These are phyloP conservation scores for Quillaja saponaria DNA, from an alignment of 306 rosid genomes.

Conservation along the genomic window DNA sequence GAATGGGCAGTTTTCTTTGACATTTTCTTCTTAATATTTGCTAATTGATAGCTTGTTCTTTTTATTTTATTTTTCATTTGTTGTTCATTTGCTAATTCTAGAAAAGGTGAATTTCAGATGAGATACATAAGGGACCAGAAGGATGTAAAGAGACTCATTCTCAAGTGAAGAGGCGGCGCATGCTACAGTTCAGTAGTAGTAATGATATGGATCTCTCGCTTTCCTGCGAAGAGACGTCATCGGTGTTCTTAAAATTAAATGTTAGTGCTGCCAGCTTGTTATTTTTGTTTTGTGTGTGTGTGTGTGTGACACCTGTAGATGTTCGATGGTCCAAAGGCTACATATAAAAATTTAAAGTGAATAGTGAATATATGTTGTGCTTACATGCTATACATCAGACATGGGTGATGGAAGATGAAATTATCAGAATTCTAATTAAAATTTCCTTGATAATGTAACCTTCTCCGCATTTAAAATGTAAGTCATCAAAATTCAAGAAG, in stretches of 20 bases:
- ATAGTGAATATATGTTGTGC: background rate
- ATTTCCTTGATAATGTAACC: constrained; percentile 9
- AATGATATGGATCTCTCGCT: constrained; percentile 41
- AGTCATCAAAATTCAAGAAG: constrained; percentile 1
- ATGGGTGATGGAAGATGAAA: constrained; percentile 7
- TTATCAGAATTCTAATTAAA: constrained; percentile 14
- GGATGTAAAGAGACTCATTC: constrained; percentile 56
- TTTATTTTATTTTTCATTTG: constrained; percentile 7
- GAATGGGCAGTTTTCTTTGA: constrained; percentile 8
- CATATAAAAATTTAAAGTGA: background rate
- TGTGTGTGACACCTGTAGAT: no score
- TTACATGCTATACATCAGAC: background rate
- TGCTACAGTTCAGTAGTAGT: constrained; percentile 65
- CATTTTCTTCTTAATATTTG: constrained; percentile 10
- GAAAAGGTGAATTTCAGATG: constrained; percentile 47
- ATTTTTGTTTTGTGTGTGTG: background rate
- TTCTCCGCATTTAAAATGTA: background rate
- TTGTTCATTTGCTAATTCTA: constrained; percentile 28
- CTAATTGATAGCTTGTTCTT: constrained; percentile 11
- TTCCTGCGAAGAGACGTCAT: constrained; percentile 49
- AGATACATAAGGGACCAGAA: constrained; percentile 45
- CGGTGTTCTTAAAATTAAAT: constrained; percentile 55
- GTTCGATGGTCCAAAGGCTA: constrained; percentile 1
- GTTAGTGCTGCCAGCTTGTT: constrained; percentile 49
- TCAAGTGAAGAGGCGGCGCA: constrained; percentile 77